Percentiles rank a stretch among this genome's conserved stretches.
These are phyloP conservation scores for Sphaerulina vaccinii DNA, from an alignment of 2,329 filamentous ascomycete species.

Conservation along the genomic window DNA sequence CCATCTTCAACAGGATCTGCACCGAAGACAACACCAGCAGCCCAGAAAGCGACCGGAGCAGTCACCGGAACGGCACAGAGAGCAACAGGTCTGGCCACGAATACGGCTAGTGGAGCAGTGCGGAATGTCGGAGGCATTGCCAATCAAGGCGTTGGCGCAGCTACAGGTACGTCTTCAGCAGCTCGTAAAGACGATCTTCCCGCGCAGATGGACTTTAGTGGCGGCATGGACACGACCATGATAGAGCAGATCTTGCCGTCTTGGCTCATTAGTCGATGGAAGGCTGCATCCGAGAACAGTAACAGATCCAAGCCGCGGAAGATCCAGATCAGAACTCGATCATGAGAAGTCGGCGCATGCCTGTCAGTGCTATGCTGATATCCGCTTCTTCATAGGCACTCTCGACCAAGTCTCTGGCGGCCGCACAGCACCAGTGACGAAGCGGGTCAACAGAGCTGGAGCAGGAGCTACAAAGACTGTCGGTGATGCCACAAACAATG, in stretches of 20 bases:
- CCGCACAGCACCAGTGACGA: conserved; percentile 32
- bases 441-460: conserved; percentile 37
- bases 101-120: conserved; percentile 32
- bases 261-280: conserved; percentile 31
- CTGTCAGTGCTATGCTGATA: no score
- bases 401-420: conserved; percentile 38
- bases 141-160: conserved; percentile 29
- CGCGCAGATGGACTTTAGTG: conserved; percentile 24
- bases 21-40: conserved; percentile 24
- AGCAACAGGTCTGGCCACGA: conserved; percentile 26
- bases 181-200: conserved; percentile 14
- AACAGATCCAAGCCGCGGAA: conserved; percentile 9
- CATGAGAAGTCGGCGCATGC: no score
- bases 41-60: background rate
- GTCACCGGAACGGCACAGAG: conserved; percentile 33
- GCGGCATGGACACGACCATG: conserved; percentile 10
- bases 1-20: conserved; percentile 18
- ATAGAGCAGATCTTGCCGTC: conserved; percentile 30
- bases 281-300: conserved; percentile 23
- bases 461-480: conserved; percentile 40
- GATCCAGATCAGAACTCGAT: conserved; percentile 4
- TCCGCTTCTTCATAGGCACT: conserved; percentile 24
- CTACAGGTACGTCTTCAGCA: conserved; percentile 33
- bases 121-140: conserved; percentile 25
- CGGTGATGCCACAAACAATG: conserved; percentile 37